Percentiles rank a stretch among this genome's conserved stretches.
Evolutionary conservation across 2,329 filamentous ascomycete species (phyloP).

Genomic region (Botryotinia calthae): DNA sequence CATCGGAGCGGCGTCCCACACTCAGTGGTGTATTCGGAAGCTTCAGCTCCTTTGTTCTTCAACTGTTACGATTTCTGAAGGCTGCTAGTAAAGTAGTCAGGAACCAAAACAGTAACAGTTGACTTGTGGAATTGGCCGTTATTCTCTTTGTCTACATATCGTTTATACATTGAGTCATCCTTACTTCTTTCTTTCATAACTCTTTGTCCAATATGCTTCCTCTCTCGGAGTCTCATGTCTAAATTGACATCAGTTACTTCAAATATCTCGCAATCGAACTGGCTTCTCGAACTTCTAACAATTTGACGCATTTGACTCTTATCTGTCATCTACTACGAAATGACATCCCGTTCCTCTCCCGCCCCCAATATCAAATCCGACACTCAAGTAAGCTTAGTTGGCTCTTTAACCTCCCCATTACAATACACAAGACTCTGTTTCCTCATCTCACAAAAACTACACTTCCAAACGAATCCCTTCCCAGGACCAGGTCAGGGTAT

Average conservation of each 20-base stretch:
- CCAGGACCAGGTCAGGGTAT: no score
- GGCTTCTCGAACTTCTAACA: no score
- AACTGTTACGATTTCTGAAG: neutral
- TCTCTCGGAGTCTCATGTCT: neutral
- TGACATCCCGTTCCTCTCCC: neutral
- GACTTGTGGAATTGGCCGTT: neutral
- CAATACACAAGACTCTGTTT: neutral
- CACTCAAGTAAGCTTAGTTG: neutral
- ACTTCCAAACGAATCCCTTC: neutral
- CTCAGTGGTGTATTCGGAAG: neutral
- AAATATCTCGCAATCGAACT: neutral
- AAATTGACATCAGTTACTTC: neutral
- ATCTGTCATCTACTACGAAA: neutral
- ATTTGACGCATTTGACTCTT: neutral
- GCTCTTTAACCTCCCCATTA: neutral
- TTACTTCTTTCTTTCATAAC: neutral
- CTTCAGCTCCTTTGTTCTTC: neutral
- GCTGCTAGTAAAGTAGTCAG: neutral
- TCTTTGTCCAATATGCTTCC: neutral
- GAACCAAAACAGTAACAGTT: neutral
- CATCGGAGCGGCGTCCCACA: neutral
- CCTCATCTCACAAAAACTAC: neutral
- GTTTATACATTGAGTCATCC: neutral
- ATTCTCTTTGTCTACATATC: neutral
- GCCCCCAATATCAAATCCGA: neutral